A percentile compares a stretch with the other conserved stretches of the same genome.
Conservation (phyloP, 2,329 filamentous ascomycete genomes). For the Lachnellula subtilissima region DNA sequence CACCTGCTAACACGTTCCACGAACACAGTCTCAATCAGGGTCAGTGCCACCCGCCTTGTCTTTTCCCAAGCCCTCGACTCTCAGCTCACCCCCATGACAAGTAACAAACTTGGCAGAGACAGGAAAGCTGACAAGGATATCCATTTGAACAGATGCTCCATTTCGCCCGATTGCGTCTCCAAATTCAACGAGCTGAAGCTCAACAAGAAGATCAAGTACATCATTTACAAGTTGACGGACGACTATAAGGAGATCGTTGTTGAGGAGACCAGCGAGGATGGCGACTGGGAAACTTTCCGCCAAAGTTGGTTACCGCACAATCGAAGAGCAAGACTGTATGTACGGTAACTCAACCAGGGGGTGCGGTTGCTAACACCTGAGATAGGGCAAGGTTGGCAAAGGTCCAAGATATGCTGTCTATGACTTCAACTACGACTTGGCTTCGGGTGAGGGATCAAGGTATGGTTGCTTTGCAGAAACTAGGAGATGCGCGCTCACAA, state of each 20-base stretch:
- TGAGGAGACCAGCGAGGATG: conserved; percentile 63
- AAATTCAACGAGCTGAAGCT: conserved; percentile 80
- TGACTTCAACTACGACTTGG: conserved; percentile 74
- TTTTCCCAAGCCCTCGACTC: conserved; percentile 7
- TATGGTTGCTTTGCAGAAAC: conserved; percentile 36
- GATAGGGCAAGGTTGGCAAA: conserved; percentile 53
- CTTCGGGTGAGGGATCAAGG: conserved; percentile 68
- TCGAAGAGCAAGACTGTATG: conserved; percentile 65
- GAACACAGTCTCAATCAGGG: conserved; percentile 61
- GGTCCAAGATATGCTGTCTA: conserved; percentile 81
- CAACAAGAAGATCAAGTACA: conserved; percentile 75
- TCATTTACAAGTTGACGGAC: conserved; percentile 84
- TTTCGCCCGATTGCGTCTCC: conserved; percentile 65
- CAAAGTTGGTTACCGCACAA: conserved; percentile 68
- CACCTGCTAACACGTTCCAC: conserved; percentile 15
- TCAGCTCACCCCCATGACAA: neutral
- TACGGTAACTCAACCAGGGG: conserved; percentile 1
- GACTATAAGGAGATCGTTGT: conserved; percentile 78
- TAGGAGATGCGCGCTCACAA: conserved; percentile 16
- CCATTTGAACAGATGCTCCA: conserved; percentile 54
- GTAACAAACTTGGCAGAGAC: neutral
- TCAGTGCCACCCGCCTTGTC: conserved; percentile 40
- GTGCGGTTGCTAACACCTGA: conserved; percentile 3
- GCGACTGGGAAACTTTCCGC: conserved; percentile 69
- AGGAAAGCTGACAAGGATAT: conserved; percentile 9